Conservation (phyloP, 345 rosid species). For the Isatis tinctoria region DNA sequence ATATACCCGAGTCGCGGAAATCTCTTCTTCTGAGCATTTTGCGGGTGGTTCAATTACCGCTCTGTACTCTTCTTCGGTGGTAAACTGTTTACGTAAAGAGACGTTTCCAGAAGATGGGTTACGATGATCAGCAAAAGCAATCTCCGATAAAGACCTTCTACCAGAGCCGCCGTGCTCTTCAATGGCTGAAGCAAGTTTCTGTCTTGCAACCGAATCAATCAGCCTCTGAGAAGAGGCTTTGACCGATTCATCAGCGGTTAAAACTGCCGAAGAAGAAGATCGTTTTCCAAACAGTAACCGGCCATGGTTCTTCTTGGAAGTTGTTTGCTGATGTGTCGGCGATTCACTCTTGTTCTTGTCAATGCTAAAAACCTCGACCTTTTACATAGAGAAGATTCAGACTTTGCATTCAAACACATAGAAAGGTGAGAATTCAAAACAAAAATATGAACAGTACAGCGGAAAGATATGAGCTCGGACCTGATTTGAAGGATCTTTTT, state of each 20-base stretch:
- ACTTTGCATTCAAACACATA: neutral
- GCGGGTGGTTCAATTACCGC: conserved; percentile 40
- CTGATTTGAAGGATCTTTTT: conserved; percentile 94
- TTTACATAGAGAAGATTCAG: conserved; percentile 6
- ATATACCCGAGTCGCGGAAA: conserved; percentile 40
- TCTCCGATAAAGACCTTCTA: conserved; percentile 84
- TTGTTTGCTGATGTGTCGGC: conserved; percentile 42
- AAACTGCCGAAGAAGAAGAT: conserved; percentile 46
- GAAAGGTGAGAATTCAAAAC: neutral
- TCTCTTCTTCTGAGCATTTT: conserved; percentile 54
- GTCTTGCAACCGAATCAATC: conserved; percentile 55
- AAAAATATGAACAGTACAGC: neutral
- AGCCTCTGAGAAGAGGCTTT: conserved; percentile 58
- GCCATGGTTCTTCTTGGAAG: conserved; percentile 48
- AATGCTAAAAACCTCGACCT: conserved; percentile 76
- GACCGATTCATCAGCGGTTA: conserved; percentile 43
- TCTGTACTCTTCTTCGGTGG: conserved; percentile 55
- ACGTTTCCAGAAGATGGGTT: conserved; percentile 61
- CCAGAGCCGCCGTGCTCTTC: conserved; percentile 88
- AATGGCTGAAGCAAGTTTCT: conserved; percentile 71
- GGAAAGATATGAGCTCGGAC: conserved; percentile 36
- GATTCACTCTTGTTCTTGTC: conserved; percentile 76
- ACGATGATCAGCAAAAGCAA: conserved; percentile 49
- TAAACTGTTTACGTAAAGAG: conserved; percentile 80
- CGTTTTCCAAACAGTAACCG: conserved; percentile 49